These are phyloP conservation scores for Emericellopsis atlantica DNA, from an alignment of 2,329 filamentous ascomycete species.

Conservation along the genomic window DNA sequence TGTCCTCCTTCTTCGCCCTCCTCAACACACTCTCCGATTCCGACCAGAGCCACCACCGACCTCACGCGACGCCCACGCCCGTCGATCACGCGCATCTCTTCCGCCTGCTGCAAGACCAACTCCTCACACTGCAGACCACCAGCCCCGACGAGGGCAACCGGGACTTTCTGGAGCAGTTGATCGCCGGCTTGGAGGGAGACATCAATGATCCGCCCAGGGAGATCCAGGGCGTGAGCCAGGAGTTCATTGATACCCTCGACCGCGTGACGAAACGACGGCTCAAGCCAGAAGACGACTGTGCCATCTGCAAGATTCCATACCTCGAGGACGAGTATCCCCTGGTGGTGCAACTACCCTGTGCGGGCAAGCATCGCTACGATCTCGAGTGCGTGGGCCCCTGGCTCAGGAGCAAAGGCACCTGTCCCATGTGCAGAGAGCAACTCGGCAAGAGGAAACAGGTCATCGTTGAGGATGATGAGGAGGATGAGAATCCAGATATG, in stretches of 20 bases:
- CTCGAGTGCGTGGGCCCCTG: conserved; percentile 57
- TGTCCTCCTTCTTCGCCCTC: conserved; percentile 49
- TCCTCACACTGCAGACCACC: conserved; percentile 34
- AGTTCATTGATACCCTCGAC: conserved; percentile 47
- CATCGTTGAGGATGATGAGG: conserved; percentile 29
- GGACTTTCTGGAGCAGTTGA: conserved; percentile 35
- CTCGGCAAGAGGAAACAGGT: conserved; percentile 40
- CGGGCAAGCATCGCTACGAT: conserved; percentile 46
- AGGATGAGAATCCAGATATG: conserved; percentile 40
- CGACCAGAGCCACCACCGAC: conserved; percentile 31
- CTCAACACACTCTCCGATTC: conserved; percentile 36
- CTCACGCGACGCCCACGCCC: conserved; percentile 43
- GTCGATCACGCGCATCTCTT: conserved; percentile 44
- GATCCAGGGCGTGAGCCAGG: conserved; percentile 43
- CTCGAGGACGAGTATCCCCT: conserved; percentile 50
- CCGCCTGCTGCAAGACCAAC: conserved; percentile 46
- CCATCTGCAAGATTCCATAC: conserved; percentile 50
- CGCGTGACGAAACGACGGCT: conserved; percentile 40
- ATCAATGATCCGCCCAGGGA: conserved; percentile 37
- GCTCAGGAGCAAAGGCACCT: conserved; percentile 51
- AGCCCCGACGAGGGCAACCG: conserved; percentile 36
- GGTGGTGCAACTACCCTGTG: conserved; percentile 52
- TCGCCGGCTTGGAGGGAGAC: conserved; percentile 31
- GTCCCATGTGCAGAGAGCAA: conserved; percentile 50
- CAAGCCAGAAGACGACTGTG: conserved; percentile 38